phyloP scores from a whole-genome alignment of 345 rosid genomes.

The Triadica sebifera region DNA sequence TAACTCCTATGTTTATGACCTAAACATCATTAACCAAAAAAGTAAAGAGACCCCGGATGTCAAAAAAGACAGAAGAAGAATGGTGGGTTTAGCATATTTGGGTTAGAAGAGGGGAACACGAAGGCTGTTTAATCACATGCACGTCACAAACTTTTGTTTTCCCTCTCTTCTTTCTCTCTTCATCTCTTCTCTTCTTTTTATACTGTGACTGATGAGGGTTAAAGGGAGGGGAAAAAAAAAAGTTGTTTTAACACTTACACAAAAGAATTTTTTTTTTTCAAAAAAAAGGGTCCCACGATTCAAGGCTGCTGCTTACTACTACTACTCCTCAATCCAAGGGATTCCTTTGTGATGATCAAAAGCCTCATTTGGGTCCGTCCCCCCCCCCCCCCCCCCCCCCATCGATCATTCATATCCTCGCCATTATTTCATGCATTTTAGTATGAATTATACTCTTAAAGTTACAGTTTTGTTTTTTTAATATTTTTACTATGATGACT shows the following conservation, averaged over 20 bases:
- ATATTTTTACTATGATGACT: slow-evolving; percentile 12
- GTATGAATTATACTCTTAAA: slow-evolving; percentile 36
- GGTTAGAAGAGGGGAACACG: slow-evolving; percentile 59
- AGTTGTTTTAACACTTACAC: background rate
- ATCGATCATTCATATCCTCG: background rate
- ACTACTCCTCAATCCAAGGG: slow-evolving; percentile 70
- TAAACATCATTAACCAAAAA: slow-evolving; percentile 36
- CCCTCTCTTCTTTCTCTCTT: slow-evolving; percentile 35
- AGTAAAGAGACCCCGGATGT: slow-evolving; percentile 25
- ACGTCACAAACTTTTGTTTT: slow-evolving; percentile 46
- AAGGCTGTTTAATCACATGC: slow-evolving; percentile 88
- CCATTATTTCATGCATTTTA: slow-evolving; percentile 59
- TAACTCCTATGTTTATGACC: slow-evolving; percentile 28
- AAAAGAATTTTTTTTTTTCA: no score
- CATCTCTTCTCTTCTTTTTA: slow-evolving; percentile 53
- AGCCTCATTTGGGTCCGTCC: slow-evolving; percentile 48
- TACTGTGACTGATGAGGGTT: slow-evolving; percentile 49
- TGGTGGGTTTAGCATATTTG: slow-evolving; percentile 20
- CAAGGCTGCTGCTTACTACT: slow-evolving; percentile 40
- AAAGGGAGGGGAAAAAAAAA: slow-evolving; percentile 18
- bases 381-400: slow-evolving; percentile 32
- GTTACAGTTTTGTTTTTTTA: background rate
- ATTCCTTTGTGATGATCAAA: slow-evolving; percentile 42
- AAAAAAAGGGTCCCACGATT: slow-evolving; percentile 38
- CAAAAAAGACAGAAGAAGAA: slow-evolving; percentile 40